Evolutionary conservation across 2,329 filamentous ascomycete species (phyloP).

Genomic region (Colletotrichum euphorbiae): DNA sequence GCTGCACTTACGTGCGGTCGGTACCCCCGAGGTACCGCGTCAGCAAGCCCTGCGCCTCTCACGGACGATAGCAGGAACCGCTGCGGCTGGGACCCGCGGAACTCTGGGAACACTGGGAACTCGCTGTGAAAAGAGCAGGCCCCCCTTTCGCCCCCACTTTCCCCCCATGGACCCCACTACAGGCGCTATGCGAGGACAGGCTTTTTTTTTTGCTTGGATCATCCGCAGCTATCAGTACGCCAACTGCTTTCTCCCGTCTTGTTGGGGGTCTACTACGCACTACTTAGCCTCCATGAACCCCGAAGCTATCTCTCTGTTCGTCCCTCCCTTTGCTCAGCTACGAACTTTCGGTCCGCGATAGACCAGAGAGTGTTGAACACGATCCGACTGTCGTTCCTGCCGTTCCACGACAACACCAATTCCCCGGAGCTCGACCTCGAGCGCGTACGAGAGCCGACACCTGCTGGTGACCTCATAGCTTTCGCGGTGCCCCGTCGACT

Average conservation of each 20-base stretch:
- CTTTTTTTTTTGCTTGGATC: slow-evolving; percentile 36
- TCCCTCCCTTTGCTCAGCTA: slow-evolving; percentile 23
- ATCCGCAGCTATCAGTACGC: slow-evolving; percentile 37
- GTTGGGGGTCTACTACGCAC: slow-evolving; percentile 2
- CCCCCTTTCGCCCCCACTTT: background rate
- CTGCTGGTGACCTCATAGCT: slow-evolving; percentile 32
- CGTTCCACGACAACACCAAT: slow-evolving; percentile 1
- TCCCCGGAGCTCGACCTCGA: background rate
- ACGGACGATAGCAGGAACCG: slow-evolving; percentile 20
- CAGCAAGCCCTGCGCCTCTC: slow-evolving; percentile 25
- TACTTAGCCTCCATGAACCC: slow-evolving; percentile 38
- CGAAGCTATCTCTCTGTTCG: slow-evolving; percentile 29
- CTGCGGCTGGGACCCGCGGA: too few relatives aligned
- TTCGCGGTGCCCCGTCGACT: background rate
- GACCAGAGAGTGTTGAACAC: slow-evolving; percentile 10
- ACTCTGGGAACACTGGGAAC: slow-evolving; percentile 22
- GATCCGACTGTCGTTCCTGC: background rate
- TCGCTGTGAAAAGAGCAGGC: background rate
- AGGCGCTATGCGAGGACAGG: slow-evolving; percentile 32
- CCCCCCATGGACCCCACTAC: slow-evolving; percentile 8
- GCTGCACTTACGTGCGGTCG: background rate
- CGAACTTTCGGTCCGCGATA: slow-evolving; percentile 9
- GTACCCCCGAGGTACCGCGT: slow-evolving; percentile 25
- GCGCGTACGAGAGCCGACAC: slow-evolving; percentile 5
- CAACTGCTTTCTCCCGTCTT: slow-evolving; percentile 33